Conservation (phyloP, 495 filamentous ascomycete species). For the Penicillium antarcticum region DNA sequence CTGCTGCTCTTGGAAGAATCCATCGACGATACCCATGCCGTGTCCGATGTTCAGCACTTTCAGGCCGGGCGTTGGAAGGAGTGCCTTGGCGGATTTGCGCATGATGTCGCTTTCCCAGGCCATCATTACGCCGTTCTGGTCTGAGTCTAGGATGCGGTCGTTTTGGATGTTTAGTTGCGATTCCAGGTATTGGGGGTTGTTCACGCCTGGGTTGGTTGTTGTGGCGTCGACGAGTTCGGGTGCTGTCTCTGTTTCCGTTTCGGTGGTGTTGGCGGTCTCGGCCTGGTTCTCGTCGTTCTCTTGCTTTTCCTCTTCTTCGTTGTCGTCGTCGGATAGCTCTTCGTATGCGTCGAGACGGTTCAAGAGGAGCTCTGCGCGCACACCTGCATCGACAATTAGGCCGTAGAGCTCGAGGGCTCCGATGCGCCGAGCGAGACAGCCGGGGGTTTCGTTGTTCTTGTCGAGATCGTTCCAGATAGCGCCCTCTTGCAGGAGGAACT, state of each 20-base stretch:
- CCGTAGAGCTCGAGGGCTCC: constrained; percentile 74
- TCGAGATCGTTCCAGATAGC: constrained; percentile 98
- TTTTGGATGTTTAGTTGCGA: constrained; percentile 70
- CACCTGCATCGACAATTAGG: constrained; percentile 84
- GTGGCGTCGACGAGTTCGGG: constrained; percentile 7
- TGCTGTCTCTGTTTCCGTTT: constrained; percentile 14
- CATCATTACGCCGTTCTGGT: constrained; percentile 95
- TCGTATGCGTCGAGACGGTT: constrained; percentile 75
- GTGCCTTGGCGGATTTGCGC: constrained; percentile 65
- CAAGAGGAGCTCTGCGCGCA: constrained; percentile 84
- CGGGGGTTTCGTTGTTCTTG: constrained; percentile 80
- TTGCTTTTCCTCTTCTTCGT: constrained; percentile 45
- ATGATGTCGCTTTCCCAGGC: constrained; percentile 92
- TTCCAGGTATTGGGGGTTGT: constrained; percentile 71
- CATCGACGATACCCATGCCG: constrained; percentile 94
- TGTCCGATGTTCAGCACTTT: constrained; percentile 89
- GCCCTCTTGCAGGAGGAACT: constrained; percentile 76
- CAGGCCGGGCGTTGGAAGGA: constrained; percentile 57
- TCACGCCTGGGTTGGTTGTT: constrained; percentile 40
- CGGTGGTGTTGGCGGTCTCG: constrained; percentile 16
- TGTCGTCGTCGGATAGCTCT: constrained; percentile 59
- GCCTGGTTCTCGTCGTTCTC: constrained; percentile 23
- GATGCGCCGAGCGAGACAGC: constrained; percentile 75
- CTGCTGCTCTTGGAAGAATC: constrained; percentile 66
- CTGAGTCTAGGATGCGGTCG: constrained; percentile 73